Evolutionary conservation across 2,329 filamentous ascomycete genomes (phyloP).

Genomic region (Fusarium goolgardi): DNA sequence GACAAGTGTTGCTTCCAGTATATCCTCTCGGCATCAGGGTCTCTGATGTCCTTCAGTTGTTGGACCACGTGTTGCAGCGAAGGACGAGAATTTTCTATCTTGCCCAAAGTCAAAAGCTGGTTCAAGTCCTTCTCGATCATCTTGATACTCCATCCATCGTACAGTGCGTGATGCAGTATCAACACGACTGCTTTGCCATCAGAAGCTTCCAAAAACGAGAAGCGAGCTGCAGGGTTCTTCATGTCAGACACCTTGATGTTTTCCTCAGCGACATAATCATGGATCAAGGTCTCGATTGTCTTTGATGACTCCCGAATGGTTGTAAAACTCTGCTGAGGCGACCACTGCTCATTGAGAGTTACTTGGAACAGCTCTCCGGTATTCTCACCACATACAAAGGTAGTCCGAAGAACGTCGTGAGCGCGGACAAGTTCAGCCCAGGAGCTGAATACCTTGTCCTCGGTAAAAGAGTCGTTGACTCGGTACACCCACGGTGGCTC

Average conservation of each 20-base stretch:
- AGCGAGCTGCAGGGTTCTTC: background rate
- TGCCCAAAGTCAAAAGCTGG: background rate
- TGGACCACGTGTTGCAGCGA: background rate
- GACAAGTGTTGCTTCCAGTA: constrained; percentile 18
- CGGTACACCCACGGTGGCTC: constrained; percentile 27
- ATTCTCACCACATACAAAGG: background rate
- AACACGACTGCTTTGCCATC: constrained; percentile 19
- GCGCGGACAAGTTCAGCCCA: constrained; percentile 4
- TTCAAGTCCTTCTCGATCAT: constrained; percentile 16
- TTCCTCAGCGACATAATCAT: background rate
- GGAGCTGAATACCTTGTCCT: background rate
- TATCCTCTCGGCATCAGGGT: background rate
- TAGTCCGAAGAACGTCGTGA: constrained; percentile 21
- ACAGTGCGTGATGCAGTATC: constrained; percentile 23
- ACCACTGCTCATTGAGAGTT: constrained; percentile 2
- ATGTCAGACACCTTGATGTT: constrained; percentile 5
- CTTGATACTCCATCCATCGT: constrained; percentile 32
- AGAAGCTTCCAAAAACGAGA: constrained; percentile 17
- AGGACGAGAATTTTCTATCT: background rate
- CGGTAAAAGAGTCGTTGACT: background rate
- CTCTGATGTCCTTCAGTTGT: background rate
- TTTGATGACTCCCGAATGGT: background rate
- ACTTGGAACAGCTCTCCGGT: background rate
- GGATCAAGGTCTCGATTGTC: background rate
- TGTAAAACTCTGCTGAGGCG: background rate